Conservation (phyloP, 2,329 filamentous ascomycete genomes). For the Hymenoscyphus linearis region DNA sequence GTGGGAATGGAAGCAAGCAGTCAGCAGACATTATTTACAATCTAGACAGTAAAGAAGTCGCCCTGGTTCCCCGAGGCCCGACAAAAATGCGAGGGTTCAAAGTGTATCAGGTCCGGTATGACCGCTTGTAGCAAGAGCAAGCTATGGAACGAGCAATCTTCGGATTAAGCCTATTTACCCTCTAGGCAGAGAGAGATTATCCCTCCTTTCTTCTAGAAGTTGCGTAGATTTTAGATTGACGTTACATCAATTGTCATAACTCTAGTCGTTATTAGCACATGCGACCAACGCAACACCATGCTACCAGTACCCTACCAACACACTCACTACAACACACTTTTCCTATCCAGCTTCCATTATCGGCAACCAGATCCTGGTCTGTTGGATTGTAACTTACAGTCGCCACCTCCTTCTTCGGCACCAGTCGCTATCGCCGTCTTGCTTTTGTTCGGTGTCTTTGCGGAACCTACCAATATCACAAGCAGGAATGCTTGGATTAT, state of each 20-base stretch:
- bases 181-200: not conserved
- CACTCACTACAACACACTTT: not conserved
- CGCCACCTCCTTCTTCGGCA: not conserved
- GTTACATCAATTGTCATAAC: constrained; percentile 8
- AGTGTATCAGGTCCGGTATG: not conserved
- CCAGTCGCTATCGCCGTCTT: not conserved
- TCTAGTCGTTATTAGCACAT: not conserved
- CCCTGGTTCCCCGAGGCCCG: not conserved
- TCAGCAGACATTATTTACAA: not conserved
- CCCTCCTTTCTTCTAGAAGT: not conserved
- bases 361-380: not conserved
- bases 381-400: not conserved
- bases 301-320: constrained; percentile 6
- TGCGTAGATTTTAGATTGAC: constrained; percentile 7
- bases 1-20: not conserved
- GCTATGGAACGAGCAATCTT: not conserved
- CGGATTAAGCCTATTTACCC: constrained; percentile 1
- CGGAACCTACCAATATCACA: not conserved
- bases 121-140: not conserved
- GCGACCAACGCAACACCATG: not conserved
- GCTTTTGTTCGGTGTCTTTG: not conserved
- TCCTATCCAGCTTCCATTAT: not conserved
- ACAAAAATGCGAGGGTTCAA: not conserved
- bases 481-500: not conserved
- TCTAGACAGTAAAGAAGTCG: not conserved